Evolutionary conservation across 106 monocot species (phyloP), one percentile per base, ranked within the genome.

Genomic region (Gastrodia elata): DNA sequence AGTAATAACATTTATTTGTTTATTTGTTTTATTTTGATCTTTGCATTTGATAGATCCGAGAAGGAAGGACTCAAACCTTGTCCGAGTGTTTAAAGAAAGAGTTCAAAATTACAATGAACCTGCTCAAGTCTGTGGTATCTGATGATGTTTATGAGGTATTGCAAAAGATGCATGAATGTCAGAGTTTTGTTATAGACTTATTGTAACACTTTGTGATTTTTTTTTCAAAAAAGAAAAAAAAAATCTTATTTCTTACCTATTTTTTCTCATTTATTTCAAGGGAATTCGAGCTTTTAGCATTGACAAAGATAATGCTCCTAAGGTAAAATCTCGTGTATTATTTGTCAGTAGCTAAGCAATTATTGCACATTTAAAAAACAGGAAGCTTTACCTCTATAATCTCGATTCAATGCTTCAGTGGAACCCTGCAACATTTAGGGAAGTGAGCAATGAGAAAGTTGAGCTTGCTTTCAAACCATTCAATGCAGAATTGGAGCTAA

Each of bases 261-360:
- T 40, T 20, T 24, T 6, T 22, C 26, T 58, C 57, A 26, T 25
- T 6, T 24, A 59, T 30, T 59, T 28, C 28, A 61, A 92, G 92
- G 96, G 96, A n/a, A 92, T 92, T 67, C 80, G 92, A 81, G 92
- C 96, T 69, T 68, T 94, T 42, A 76, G 77, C 75, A 90, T 97
- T 27, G 96, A 97, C 25, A 97, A 97, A 77, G 96, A 92, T 73
- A 97, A 92, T 67, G 64, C 82, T 61, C 96, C 96, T 15, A 92
- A 92, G 96, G 92, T 97, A 74, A n/a, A n/a, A 33, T 5, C 39
- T n/a, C 27, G 37, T 58, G 22, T 9, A 9, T 25, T 9, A 9
- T 25, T 16, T 38, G 61, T 67, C 75, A 68, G 2, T 67, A 0
- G 22, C 22, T 22, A 67, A 67, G 20, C 38, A 67, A 2, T 3